Evolutionary conservation across 2,329 filamentous ascomycete genomes (phyloP).

Genomic region (Diaporthe citriasiana): DNA sequence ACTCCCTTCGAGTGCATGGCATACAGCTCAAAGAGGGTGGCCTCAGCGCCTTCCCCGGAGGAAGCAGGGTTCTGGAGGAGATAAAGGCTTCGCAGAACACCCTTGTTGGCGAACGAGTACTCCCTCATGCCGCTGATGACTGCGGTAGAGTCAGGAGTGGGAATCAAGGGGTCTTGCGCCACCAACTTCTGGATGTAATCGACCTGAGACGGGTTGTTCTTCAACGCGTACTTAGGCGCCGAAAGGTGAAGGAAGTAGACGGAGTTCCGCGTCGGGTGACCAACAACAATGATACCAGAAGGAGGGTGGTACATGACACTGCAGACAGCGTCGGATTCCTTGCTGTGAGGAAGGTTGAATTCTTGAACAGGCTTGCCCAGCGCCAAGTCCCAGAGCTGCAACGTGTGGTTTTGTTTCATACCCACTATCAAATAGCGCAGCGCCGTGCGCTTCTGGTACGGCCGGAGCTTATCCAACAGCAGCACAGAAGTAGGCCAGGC

Average conservation of each 20-base stretch:
- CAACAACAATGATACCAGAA: conserved; percentile 93
- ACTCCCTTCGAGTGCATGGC: conserved; percentile 98
- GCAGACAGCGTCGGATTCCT: conserved; percentile 97
- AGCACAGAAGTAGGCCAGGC: conserved; percentile 97
- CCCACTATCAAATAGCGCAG: conserved; percentile 96
- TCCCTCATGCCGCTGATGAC: conserved; percentile 98
- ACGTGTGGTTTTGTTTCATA: conserved; percentile 98
- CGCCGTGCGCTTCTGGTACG: conserved; percentile 90
- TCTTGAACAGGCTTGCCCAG: conserved; percentile 97
- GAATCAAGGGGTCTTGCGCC: conserved; percentile 78
- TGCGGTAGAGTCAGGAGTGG: conserved; percentile 92
- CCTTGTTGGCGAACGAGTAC: conserved; percentile 90
- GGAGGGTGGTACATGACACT: conserved; percentile 94
- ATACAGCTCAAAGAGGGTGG: conserved; percentile 91
- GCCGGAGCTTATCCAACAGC: conserved; percentile 95
- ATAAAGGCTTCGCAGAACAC: conserved; percentile 89
- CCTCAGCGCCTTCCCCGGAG: conserved; percentile 74
- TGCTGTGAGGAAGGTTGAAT: conserved; percentile 94
- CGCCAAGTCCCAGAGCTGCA: conserved; percentile 98
- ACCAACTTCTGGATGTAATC: conserved; percentile 86
- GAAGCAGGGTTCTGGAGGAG: conserved; percentile 82
- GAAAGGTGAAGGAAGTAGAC: conserved; percentile 98
- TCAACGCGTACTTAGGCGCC: conserved; percentile 90
- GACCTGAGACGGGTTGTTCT: conserved; percentile 84
- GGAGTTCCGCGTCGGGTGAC: conserved; percentile 96